These are phyloP conservation scores for Cladosporium oxysporum DNA, from an alignment of 2,329 filamentous ascomycete species.

Conservation along the genomic window DNA sequence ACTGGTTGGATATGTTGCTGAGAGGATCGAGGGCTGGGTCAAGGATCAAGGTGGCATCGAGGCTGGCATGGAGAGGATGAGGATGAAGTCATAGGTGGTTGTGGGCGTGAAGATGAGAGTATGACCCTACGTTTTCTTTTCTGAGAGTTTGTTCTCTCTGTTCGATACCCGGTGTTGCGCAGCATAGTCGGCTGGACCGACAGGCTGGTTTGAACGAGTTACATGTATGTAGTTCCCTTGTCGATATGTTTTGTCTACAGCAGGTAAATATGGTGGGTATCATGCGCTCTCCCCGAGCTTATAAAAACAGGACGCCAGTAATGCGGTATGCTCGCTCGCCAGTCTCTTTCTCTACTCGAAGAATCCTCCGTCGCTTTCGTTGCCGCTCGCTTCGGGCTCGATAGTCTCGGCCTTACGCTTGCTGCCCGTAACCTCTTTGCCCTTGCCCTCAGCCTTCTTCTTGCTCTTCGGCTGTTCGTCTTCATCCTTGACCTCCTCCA, in stretches of 20 bases:
- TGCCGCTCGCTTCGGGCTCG: conserved; percentile 30
- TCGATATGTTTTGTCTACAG: conserved; percentile 12
- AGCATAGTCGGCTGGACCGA: conserved; percentile 3
- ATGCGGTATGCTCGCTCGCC: conserved; percentile 3
- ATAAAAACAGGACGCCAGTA: conserved; percentile 10
- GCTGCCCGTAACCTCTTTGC: conserved; percentile 5
- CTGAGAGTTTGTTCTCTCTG: not conserved
- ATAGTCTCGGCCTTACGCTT: conserved; percentile 25
- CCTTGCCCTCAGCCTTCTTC: conserved; percentile 9
- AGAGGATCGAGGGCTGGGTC: conserved; percentile 40
- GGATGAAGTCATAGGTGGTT: conserved; percentile 7
- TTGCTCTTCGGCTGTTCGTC: conserved; percentile 8
- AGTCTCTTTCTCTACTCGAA: conserved; percentile 33
- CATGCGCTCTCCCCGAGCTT: conserved; percentile 11
- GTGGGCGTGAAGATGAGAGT: not conserved
- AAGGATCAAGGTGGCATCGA: conserved; percentile 26
- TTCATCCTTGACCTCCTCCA: not conserved
- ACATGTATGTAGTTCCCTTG: conserved; percentile 12
- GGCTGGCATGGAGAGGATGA: conserved; percentile 16
- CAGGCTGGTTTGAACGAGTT: not conserved
- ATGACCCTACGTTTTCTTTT: not conserved
- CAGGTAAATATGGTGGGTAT: conserved; percentile 20
- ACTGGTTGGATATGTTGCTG: conserved; percentile 40
- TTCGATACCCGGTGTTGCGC: conserved; percentile 11
- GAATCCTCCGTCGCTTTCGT: conserved; percentile 41